Base-by-base conservation (phyloP, 2,329 filamentous ascomycete genomes). In the Colletotrichum sansevieriae region DNA sequence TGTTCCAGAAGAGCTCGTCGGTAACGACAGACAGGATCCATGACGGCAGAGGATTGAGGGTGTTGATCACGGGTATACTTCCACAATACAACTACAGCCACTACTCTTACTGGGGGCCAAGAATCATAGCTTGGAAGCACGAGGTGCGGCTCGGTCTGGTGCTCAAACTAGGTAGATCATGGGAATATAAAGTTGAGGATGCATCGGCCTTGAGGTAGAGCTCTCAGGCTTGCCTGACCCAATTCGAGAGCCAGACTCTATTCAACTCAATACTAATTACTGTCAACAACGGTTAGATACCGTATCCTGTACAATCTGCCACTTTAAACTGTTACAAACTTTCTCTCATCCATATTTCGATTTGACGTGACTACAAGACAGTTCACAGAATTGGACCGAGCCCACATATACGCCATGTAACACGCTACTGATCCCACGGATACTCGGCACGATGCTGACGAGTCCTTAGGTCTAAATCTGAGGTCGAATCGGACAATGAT, bases 1-100 rank as follows among this genome's bases (percentile, higher is more conserved):
- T 65, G 37, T 68, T 49, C 41, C 54, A 65, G 20, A 47, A 65
- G 22, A 13, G 12, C 6, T 55, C 22, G 33, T 13, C 11, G 13
- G 20, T 20, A 5, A 43, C 9, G 15, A 7, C 20, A 22, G 33
- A n/a, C 29, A 13, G 20, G 10, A 55, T 22, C 13, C 35, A 29
- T 39, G 46, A 22, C n/a, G 22, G 25, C n/a, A 18, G 44, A 22
- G 25, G 13, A 15, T 29, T n/a, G 51, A 56, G 20, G 18, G 22
- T 37, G 22, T 43, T 18, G 35, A 39, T 10, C n/a, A 18, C 13
- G 44, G 46, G 4, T 46, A 44, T 51, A 20, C 29, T 46, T 63
- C 13, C 52, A 51, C 33, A 39, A 57, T 29, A 25, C 51, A 12
- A 43, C 41, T 43, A 43, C 15, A 18, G 10, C 44, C 9, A 13